Base-by-base conservation (phyloP, 73 alveolate genomes). In the Symbiodinium natans region DNA sequence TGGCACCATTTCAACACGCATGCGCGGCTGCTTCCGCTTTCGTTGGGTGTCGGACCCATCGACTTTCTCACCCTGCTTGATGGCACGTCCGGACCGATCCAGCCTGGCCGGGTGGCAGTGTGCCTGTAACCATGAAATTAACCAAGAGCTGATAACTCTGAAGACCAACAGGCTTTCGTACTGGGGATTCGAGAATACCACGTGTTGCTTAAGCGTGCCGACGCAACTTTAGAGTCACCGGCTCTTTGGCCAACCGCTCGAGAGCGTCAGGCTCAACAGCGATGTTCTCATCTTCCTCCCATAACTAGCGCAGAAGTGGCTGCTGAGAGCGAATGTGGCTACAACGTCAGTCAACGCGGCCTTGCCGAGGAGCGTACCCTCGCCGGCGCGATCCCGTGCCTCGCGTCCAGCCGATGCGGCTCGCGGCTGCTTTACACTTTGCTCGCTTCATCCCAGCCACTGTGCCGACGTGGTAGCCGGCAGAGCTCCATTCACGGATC, bases 61-160 rank as follows among this genome's bases (percentile, higher is more conserved):
- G 9, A 90, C 97, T 68, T 68, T 90, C 80, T 90, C 97, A 29
- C 89, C 89, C 40, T 68, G 83, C 52, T 90, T 90, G 97, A 90
- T 90, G 88, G 89, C 88, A 1, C 97, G 97, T 19, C 97, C 97
- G 39, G 97, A 90, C 33, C 97, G 71, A 71, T 90, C 97, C 42
- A 90, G 42, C 97, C 97, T 90, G 71, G 38, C 41, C 15, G 93
- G 21, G 29, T 41, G 73, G 59, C 59, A 46, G 13, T n/a, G n/a
- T n/a, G n/a, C n/a, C n/a, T n/a, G n/a, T n/a, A n/a, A n/a, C n/a
- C n/a, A n/a, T n/a, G n/a, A n/a, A n/a, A n/a, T n/a, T n/a, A n/a
- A n/a, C n/a, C n/a, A n/a, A n/a, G n/a, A n/a, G n/a, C n/a, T n/a
- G n/a, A n/a, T n/a, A n/a, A n/a, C n/a, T n/a, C n/a, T n/a, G n/a